Percentiles rank a stretch among this genome's conserved stretches.
phyloP scores from a whole-genome alignment of 768 basidiomycete genomes.

The Russula virescens region DNA sequence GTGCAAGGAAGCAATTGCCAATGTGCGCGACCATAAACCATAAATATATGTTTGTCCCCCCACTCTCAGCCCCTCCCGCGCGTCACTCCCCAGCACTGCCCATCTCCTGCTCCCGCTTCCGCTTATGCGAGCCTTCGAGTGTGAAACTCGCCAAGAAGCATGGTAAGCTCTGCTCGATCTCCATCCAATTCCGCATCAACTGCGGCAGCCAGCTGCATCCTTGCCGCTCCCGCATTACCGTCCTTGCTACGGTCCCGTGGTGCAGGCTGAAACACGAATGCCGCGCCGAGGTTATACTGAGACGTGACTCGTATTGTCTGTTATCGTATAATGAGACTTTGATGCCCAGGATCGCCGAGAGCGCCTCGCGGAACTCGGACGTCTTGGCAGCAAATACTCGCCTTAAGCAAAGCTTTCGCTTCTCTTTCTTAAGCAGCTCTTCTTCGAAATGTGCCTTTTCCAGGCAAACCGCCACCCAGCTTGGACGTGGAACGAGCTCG shows the following conservation, averaged over 20 bases:
- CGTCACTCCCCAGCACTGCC: not conserved
- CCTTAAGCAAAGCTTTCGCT: conserved; percentile 69
- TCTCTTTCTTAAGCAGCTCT: conserved; percentile 70
- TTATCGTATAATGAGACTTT: conserved; percentile 90
- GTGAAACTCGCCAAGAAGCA: conserved; percentile 87
- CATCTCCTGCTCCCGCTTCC: conserved; percentile 36
- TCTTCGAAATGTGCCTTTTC: conserved; percentile 69
- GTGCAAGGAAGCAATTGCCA: too few species aligned
- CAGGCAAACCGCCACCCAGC: conserved; percentile 63
- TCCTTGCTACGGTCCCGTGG: too few species aligned
- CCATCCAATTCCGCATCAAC: conserved; percentile 79
- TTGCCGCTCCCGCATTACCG: conserved; percentile 29
- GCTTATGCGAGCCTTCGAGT: conserved; percentile 78
- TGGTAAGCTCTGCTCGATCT: conserved; percentile 80
- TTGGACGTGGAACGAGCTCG: conserved; percentile 66
- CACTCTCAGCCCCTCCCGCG: too few species aligned
- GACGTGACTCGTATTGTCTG: conserved; percentile 87
- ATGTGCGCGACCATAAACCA: too few species aligned
- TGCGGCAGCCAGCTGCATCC: conserved; percentile 71
- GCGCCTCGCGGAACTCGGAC: conserved; percentile 86
- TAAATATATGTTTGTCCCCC: too few species aligned
- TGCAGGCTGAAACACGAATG: conserved; percentile 76
- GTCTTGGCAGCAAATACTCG: conserved; percentile 87
- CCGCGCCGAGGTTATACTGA: conserved; percentile 81
- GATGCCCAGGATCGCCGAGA: conserved; percentile 81